A percentile compares a stretch with the other conserved stretches of the same genome.
These are phyloP conservation scores for Marchantia paleacea DNA, from an alignment of 225 moss, liverwort and hornwort species.

Conservation along the genomic window DNA sequence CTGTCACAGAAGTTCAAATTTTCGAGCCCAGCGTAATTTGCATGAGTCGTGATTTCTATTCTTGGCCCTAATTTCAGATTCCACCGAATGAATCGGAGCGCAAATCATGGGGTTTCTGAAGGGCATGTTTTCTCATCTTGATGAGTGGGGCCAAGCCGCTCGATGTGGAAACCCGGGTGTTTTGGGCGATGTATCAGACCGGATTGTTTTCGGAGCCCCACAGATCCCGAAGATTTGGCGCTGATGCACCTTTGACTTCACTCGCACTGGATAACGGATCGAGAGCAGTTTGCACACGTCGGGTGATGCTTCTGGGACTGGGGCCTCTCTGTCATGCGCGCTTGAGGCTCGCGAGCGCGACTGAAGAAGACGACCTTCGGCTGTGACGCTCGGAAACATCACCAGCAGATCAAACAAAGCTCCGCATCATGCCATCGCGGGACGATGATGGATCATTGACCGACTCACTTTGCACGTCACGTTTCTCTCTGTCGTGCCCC, in stretches of 20 bases:
- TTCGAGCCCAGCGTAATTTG: no score
- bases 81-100: background rate
- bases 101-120: background rate
- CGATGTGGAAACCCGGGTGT: background rate
- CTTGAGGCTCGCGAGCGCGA: background rate
- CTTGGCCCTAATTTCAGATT: background rate
- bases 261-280: background rate
- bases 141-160: background rate
- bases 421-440: background rate
- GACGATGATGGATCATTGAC: slow-evolving; percentile 1
- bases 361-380: background rate
- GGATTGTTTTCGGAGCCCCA: background rate
- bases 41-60: no score
- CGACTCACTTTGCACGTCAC: background rate
- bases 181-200: background rate
- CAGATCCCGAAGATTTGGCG: background rate
- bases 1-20: no score
- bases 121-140: background rate
- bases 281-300: background rate
- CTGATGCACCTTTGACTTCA: slow-evolving; percentile 1
- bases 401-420: background rate
- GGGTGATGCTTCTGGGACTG: background rate
- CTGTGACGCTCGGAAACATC: background rate
- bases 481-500: background rate
- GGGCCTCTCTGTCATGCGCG: background rate